Evolutionary conservation across 2,329 filamentous ascomycete genomes (phyloP), one percentile per base, ranked within the genome.

Genomic region (Colletotrichum tropicale): DNA sequence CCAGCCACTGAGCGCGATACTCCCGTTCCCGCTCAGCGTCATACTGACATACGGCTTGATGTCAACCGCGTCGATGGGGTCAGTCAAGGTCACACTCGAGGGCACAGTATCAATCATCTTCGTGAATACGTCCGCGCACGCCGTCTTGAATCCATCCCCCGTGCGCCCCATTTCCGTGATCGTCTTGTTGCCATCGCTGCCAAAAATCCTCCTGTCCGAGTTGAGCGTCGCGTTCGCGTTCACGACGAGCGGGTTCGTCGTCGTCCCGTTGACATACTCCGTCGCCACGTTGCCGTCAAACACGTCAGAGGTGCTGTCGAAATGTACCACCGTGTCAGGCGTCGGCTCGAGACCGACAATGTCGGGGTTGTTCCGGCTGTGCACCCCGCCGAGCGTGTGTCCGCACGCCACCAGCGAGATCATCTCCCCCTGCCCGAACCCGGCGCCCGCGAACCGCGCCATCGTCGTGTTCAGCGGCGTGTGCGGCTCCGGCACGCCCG

Each of bases 31-130:
- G 68, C 81, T 81, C 21, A 84, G 74, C 8, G 78, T 79, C n/a
- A 84, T 8, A 4, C 76, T 1, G 36, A 74, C 75, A 18, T 84
- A 79, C 10, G 84, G 84, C 64, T 84, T 85, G 60, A 85, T 71
- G 7, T 82, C 81, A 24, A 83, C 78, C 0, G 81, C 71, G 16
- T 82, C 78, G 5, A 85, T 78, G 21, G 80, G 78, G 3, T 82
- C 80, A 8, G 79, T 80, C 8, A 85, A 78, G 9, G 76, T 74
- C 34, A 85, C 82, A 1, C 30, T 75, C 24, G 76, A 71, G 1
- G 84, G 83, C 0, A 85, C 83, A 2, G 83, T 84, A 62, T 85
- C 79, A 58, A 85, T 81, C 84, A 85, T 85, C 15, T 80, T 80
- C 18, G 75, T 77, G 15, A 85, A 81, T 18, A 83, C 70, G 18